Evolutionary conservation across 2,329 filamentous ascomycete genomes (phyloP).

Genomic region (Diaporthe eres): DNA sequence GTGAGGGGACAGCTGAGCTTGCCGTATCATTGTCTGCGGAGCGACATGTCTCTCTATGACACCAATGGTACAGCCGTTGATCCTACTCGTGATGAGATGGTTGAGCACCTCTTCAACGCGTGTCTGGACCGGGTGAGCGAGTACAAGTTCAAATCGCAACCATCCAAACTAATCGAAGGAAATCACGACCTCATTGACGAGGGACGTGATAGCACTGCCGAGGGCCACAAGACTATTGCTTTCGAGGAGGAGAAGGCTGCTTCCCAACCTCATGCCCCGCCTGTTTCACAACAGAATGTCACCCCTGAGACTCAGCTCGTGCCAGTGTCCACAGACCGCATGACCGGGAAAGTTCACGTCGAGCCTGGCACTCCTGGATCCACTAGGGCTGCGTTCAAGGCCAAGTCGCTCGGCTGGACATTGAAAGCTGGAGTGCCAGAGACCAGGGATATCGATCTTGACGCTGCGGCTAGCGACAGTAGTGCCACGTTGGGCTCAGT

Average conservation of each 20-base stretch:
- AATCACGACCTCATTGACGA: conserved; percentile 86
- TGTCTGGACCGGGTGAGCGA: conserved; percentile 91
- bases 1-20: conserved; percentile 91
- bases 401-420: conserved; percentile 85
- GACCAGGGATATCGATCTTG: conserved; percentile 79
- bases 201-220: conserved; percentile 81
- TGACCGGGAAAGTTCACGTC: conserved; percentile 81
- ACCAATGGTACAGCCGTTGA: conserved; percentile 84
- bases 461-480: conserved; percentile 72
- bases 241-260: conserved; percentile 80
- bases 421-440: conserved; percentile 75
- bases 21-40: conserved; percentile 84
- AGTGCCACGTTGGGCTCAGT: conserved; percentile 88
- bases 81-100: conserved; percentile 81
- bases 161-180: conserved; percentile 82
- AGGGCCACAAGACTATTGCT: conserved; percentile 79
- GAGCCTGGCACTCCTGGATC: conserved; percentile 78
- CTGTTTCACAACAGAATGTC: conserved; percentile 67
- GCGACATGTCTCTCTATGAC: conserved; percentile 92
- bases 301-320: conserved; percentile 70
- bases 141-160: conserved; percentile 84
- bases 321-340: conserved; percentile 75
- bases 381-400: conserved; percentile 82
- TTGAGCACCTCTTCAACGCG: conserved; percentile 95
- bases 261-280: conserved; percentile 69